Evolutionary conservation across 495 filamentous ascomycete species (phyloP), one percentile per base, ranked within the genome.

Genomic region (Poronia punctata): DNA sequence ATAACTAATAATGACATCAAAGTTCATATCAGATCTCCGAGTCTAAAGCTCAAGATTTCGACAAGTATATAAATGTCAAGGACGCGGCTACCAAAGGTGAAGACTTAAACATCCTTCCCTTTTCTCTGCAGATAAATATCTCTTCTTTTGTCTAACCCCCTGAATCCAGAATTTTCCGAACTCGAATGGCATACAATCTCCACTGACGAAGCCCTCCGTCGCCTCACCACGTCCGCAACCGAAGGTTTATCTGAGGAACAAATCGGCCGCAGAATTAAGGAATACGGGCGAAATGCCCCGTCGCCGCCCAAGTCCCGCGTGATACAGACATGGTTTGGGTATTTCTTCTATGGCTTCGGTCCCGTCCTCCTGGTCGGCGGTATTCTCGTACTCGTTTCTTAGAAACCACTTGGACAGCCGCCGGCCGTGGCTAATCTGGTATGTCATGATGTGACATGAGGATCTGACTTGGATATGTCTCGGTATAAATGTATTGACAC

Each of bases 301-400:
- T 69, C 77, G 10, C 72, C 74, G 0, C 75, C 77, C 21, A 59
- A 72, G 1, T 79, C 79, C 10, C 74, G 69, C 36, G 70, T 68
- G 16, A 43, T 78, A 36, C 62, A 65, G 28, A 75, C 77, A 46
- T 70, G 75, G 16, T 64, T 85, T 5, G 70, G 71, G 15, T 86
- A 87, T 53, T 72, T 85, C 54, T 86, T 84, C 53, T 78, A 75
- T 35, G 83, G 82, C 15, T 85, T 85, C 48, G 79, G 82, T 3
- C 67, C 75, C 3, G 68, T 86, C 19, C 70, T 86, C 5, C 62
- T 83, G 4, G 53, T 76, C 21, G 80, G 78, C 10, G 62, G 68
- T 17, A 70, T 84, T 18, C 66, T 87, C 4, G 76, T 84, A 35
- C 82, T 83, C 49, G 53, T 85, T 28, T 68, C 75, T 5, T 86